phyloP scores from a whole-genome alignment of 2,329 filamentous ascomycete species.

The Taxawa tesnikishii region DNA sequence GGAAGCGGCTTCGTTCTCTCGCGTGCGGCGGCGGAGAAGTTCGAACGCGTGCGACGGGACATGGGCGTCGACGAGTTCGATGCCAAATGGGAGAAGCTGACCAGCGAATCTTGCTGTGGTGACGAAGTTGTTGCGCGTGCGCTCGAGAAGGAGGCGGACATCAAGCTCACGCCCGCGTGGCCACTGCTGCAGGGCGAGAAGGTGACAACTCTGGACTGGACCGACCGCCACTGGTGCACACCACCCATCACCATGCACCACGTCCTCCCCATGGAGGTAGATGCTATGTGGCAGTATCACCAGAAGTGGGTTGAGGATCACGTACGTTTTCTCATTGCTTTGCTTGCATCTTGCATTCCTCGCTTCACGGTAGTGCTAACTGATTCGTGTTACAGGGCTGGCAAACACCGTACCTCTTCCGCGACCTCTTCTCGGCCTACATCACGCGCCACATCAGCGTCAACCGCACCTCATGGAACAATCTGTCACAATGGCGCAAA shows the following conservation, averaged over 20 bases:
- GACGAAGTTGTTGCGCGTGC: constrained; percentile 40
- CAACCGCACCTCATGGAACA: constrained; percentile 21
- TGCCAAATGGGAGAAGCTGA: constrained; percentile 25
- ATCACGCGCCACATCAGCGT: constrained; percentile 16
- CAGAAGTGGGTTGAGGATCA: constrained; percentile 6
- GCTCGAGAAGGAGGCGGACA: constrained; percentile 30
- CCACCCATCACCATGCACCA: constrained; percentile 26
- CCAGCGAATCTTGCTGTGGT: constrained; percentile 39
- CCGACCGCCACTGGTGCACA: constrained; percentile 27
- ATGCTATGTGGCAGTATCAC: constrained; percentile 19
- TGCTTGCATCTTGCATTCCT: background rate
- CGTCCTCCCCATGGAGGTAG: constrained; percentile 14
- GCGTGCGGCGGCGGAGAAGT: constrained; percentile 19
- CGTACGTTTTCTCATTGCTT: background rate
- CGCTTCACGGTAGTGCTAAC: too few relatives aligned
- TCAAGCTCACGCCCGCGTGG: constrained; percentile 28
- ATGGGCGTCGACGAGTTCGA: constrained; percentile 13
- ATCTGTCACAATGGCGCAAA: constrained; percentile 17
- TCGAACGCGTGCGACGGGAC: constrained; percentile 3
- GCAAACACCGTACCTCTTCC: constrained; percentile 19
- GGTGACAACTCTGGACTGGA: constrained; percentile 26
- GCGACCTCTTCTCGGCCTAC: constrained; percentile 21
- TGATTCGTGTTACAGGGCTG: too few relatives aligned
- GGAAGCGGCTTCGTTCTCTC: constrained; percentile 35
- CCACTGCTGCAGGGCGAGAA: constrained; percentile 32